Percentiles rank a stretch among this genome's conserved stretches.
Conservation (phyloP, 176 grass and related monocot genomes). For the Pontederia paniculata region DNA sequence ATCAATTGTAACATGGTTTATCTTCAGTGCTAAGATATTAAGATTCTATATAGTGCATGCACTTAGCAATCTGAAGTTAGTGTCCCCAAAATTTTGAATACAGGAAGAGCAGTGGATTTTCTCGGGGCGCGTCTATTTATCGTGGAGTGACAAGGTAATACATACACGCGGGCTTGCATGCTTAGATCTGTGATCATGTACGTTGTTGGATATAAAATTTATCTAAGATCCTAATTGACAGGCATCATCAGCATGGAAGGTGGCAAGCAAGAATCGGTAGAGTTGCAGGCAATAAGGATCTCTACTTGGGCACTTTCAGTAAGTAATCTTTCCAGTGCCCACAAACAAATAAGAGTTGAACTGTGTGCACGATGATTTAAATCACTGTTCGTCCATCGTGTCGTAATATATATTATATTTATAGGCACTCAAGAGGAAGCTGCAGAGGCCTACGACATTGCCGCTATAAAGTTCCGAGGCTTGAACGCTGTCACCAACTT, state of each 20-base stretch:
- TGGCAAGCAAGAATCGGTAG: slow-evolving; percentile 10
- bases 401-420: background rate
- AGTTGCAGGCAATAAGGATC: slow-evolving; percentile 11
- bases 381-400: too few species aligned
- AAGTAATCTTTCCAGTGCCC: background rate
- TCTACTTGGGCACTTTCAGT: slow-evolving; percentile 10
- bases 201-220: too few species aligned
- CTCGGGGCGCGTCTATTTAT: slow-evolving; percentile 57
- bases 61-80: background rate
- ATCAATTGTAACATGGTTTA: too few species aligned
- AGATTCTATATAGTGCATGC: too few species aligned
- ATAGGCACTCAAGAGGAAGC: slow-evolving; percentile 80
- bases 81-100: background rate
- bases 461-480: slow-evolving; percentile 68
- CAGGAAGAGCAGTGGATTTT: slow-evolving; percentile 76
- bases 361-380: too few species aligned
- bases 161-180: too few species aligned
- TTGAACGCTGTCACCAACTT: slow-evolving; percentile 81
- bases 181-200: too few species aligned
- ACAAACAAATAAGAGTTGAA: too few species aligned
- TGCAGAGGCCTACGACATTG: slow-evolving; percentile 73
- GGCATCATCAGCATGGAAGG: slow-evolving; percentile 13
- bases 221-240: background rate
- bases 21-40: too few species aligned
- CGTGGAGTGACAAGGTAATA: slow-evolving; percentile 46